Evolutionary conservation across 2,329 filamentous ascomycete species (phyloP).

Genomic region (Exserohilum turcica): DNA sequence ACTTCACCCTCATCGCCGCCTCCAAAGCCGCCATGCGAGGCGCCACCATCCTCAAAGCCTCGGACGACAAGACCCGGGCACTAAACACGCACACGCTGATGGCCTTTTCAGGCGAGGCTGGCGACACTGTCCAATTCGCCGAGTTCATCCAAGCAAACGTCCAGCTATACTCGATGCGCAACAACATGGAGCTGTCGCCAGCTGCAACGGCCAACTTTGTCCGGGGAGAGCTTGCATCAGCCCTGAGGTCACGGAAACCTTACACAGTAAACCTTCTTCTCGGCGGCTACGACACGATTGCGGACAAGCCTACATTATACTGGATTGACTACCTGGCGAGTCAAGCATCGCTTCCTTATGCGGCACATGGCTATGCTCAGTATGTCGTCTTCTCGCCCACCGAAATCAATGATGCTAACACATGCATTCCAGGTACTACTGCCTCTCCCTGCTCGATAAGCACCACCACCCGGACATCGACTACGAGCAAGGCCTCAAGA

Average conservation of each 20-base stretch:
- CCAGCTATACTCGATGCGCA: conserved; percentile 98
- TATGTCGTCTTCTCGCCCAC: conserved; percentile 54
- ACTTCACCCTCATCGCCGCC: conserved; percentile 96
- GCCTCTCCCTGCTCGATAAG: conserved; percentile 95
- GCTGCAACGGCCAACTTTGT: conserved; percentile 91
- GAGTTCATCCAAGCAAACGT: conserved; percentile 99
- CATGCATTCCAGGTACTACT: conserved; percentile 76
- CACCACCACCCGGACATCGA: conserved; percentile 95
- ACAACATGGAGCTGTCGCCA: conserved; percentile 88
- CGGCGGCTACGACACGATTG: conserved; percentile 90
- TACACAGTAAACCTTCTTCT: conserved; percentile 97
- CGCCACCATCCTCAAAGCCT: conserved; percentile 90
- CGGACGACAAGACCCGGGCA: conserved; percentile 92
- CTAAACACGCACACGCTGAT: conserved; percentile 94
- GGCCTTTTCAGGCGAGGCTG: conserved; percentile 94
- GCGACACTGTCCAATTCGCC: conserved; percentile 98
- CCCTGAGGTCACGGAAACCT: conserved; percentile 86
- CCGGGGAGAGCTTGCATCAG: conserved; percentile 87
- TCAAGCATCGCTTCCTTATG: conserved; percentile 86
- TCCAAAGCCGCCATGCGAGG: conserved; percentile 99
- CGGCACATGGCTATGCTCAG: conserved; percentile 97
- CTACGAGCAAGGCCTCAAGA: conserved; percentile 86
- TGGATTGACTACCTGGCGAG: conserved; percentile 98
- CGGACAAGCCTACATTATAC: conserved; percentile 87
- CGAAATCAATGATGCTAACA: conserved; percentile 6